A percentile compares a stretch with the other conserved stretches of the same genome.
Conservation (phyloP, 2,329 filamentous ascomycete genomes). For the Colletotrichum karsti region DNA sequence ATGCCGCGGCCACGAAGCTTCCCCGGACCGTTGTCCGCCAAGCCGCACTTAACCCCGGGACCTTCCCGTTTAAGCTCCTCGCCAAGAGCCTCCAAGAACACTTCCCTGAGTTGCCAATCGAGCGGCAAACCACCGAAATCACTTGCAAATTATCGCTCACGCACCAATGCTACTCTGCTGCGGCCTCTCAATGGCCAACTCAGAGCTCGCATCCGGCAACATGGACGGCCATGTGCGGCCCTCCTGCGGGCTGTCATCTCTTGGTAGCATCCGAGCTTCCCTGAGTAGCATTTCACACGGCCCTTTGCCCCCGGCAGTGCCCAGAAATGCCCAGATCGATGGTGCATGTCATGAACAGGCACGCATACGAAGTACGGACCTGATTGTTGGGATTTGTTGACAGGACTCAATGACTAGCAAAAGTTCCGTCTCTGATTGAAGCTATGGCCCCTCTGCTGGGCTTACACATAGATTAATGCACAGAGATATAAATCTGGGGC, state of each 20-base stretch:
- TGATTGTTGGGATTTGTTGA: neutral
- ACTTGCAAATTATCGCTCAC: conserved; percentile 8
- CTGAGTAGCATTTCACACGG: neutral
- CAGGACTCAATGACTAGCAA: conserved; percentile 5
- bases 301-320: neutral
- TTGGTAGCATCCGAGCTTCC: conserved; percentile 4
- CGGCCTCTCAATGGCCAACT: neutral
- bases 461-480: too few relatives aligned
- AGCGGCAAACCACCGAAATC: neutral
- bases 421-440: neutral
- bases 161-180: conserved; percentile 9
- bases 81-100: conserved; percentile 25
- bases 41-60: conserved; percentile 15
- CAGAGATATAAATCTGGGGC: conserved; percentile 2
- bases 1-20: conserved; percentile 15
- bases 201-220: neutral
- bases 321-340: conserved; percentile 21
- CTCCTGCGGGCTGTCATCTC: neutral
- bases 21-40: conserved; percentile 28
- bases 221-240: neutral
- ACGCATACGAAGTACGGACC: neutral
- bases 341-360: neutral
- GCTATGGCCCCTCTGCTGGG: neutral
- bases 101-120: neutral
- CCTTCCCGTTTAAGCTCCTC: conserved; percentile 21